These are phyloP conservation scores for Protomyces macrosporus DNA, from an alignment of 1,139 yeast species.

Conservation along the genomic window DNA sequence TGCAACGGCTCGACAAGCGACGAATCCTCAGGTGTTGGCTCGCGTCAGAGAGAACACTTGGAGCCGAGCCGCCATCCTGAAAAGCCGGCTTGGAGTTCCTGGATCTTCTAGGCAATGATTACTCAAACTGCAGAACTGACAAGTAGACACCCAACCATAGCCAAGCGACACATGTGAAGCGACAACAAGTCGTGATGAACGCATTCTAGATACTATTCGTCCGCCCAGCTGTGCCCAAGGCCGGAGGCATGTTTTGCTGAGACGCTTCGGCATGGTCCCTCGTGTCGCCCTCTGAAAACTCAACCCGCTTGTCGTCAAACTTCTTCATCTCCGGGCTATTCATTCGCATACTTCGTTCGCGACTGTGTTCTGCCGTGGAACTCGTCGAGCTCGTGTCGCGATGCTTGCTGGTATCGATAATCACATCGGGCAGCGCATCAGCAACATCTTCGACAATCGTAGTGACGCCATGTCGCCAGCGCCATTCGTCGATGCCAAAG, in stretches of 20 bases:
- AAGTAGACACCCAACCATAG: too few relatives aligned
- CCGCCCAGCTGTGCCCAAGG: neutral
- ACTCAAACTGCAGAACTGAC: too few relatives aligned
- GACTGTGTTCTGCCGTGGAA: neutral
- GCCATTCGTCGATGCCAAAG: constrained; percentile 23
- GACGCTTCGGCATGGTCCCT: neutral
- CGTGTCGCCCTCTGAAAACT: neutral
- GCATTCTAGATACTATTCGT: neutral
- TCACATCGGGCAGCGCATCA: constrained; percentile 13
- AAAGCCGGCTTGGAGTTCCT: too few relatives aligned
- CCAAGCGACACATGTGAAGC: too few relatives aligned
- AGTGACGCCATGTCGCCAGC: constrained; percentile 9
- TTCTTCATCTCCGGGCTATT: neutral
- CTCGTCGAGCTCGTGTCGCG: neutral
- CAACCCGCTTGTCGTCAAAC: neutral
- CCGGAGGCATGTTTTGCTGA: neutral
- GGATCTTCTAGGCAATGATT: too few relatives aligned
- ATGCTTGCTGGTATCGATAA: neutral
- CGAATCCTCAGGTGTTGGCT: too few relatives aligned
- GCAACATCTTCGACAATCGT: constrained; percentile 9
- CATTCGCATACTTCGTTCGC: neutral
- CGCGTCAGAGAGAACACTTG: too few relatives aligned
- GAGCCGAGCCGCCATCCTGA: too few relatives aligned
- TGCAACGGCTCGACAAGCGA: too few relatives aligned
- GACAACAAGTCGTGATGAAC: too few relatives aligned